These are phyloP conservation scores for Cladosporium oxysporum DNA, from an alignment of 2,329 filamentous ascomycete genomes.

Conservation along the genomic window DNA sequence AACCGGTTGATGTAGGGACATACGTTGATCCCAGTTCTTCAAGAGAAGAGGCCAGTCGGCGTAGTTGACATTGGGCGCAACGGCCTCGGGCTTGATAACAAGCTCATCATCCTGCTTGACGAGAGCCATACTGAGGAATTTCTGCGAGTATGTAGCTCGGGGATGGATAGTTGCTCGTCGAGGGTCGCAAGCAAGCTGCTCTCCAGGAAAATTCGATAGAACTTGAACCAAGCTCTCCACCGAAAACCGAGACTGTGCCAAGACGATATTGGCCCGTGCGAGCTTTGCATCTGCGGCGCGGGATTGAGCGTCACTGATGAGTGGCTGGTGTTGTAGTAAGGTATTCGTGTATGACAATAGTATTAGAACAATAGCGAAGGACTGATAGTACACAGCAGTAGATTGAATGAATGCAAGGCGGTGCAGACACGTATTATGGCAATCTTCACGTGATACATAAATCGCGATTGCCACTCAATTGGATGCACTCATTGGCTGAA, in stretches of 20 bases:
- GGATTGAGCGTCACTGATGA: slow-evolving; percentile 4
- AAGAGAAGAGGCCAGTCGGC: slow-evolving; percentile 90
- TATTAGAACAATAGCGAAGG: not conserved
- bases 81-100: slow-evolving; percentile 88
- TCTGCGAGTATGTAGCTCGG: slow-evolving; percentile 1
- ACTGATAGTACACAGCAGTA: not conserved
- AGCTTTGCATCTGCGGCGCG: not conserved
- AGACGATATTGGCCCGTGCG: not conserved
- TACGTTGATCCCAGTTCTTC: slow-evolving; percentile 94
- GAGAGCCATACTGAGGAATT: slow-evolving; percentile 31
- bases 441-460: not conserved
- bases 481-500: not conserved
- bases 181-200: not conserved
- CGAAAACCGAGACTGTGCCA: slow-evolving; percentile 9
- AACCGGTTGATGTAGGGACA: slow-evolving; percentile 37
- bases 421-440: not conserved
- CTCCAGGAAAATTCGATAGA: not conserved
- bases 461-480: not conserved
- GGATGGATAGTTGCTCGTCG: slow-evolving; percentile 6
- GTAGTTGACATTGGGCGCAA: slow-evolving; percentile 76
- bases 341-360: not conserved
- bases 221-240: not conserved
- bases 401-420: not conserved
- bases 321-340: not conserved
- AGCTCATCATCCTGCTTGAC: slow-evolving; percentile 65